These are phyloP conservation scores for Chaetomium sp. DNA, from an alignment of 2,329 filamentous ascomycete genomes.

Conservation along the genomic window DNA sequence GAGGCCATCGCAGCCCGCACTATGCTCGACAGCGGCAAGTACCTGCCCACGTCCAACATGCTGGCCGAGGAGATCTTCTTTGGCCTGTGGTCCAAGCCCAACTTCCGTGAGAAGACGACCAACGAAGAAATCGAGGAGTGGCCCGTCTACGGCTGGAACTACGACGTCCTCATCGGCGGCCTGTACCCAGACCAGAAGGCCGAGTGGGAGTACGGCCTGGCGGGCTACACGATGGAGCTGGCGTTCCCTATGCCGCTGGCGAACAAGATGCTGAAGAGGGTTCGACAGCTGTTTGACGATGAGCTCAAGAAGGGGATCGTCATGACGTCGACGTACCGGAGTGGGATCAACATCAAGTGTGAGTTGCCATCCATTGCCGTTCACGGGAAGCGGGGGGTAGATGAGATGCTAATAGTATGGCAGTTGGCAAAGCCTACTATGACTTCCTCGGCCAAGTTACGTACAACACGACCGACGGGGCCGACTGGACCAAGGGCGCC, in stretches of 20 bases:
- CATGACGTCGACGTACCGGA: conserved; percentile 55
- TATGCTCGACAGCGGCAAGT: conserved; percentile 51
- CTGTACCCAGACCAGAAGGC: conserved; percentile 52
- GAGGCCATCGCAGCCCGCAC: conserved; percentile 47
- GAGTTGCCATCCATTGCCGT: conserved; percentile 6
- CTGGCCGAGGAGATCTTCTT: conserved; percentile 54
- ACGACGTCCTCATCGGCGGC: conserved; percentile 56
- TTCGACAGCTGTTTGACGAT: conserved; percentile 52
- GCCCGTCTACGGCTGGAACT: conserved; percentile 57
- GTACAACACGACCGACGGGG: conserved; percentile 50
- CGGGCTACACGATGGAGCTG: conserved; percentile 53
- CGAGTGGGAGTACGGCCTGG: conserved; percentile 54
- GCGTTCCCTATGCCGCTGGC: conserved; percentile 54
- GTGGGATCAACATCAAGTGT: conserved; percentile 49
- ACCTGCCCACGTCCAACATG: conserved; percentile 51
- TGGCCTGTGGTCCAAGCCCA: conserved; percentile 51
- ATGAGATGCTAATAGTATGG: neutral
- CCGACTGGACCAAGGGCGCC: conserved; percentile 52
- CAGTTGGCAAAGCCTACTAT: conserved; percentile 49
- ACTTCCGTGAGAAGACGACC: conserved; percentile 55
- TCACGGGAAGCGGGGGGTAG: too few species aligned
- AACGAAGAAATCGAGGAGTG: conserved; percentile 47
- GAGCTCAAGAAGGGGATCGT: conserved; percentile 46
- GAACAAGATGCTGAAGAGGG: conserved; percentile 52
- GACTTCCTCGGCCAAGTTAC: conserved; percentile 55